Evolutionary conservation across 371 early-diverging fungal species (phyloP).

Genomic region (Mucor ambiguus): DNA sequence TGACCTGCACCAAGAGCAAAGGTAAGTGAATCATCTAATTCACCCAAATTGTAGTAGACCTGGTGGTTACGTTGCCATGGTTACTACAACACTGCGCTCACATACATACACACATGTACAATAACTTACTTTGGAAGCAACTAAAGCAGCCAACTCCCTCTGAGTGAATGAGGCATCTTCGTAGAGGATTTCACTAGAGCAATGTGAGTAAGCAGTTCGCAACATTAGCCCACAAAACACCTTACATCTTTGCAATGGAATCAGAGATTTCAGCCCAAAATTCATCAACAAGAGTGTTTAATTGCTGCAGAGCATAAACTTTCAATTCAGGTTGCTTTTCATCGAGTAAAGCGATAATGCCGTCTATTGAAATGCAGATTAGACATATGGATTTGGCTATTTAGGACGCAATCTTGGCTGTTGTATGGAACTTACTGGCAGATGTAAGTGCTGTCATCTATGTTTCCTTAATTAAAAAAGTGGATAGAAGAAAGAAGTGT

Average conservation of each 20-base stretch:
- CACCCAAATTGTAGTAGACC: constrained; percentile 94
- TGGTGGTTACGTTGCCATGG: constrained; percentile 20
- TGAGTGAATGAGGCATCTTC: constrained; percentile 87
- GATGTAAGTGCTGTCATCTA: constrained; percentile 52
- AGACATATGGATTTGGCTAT: too few species aligned
- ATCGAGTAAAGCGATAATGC: constrained; percentile 91
- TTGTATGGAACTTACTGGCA: constrained; percentile 41
- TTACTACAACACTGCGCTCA: neutral
- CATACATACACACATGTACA: too few species aligned
- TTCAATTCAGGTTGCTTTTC: constrained; percentile 91
- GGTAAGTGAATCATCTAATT: constrained; percentile 90
- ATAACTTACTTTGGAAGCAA: constrained; percentile 87
- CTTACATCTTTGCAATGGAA: constrained; percentile 89
- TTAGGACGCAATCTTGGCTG: too few species aligned
- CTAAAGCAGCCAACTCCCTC: constrained; percentile 90
- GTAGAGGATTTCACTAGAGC: constrained; percentile 83
- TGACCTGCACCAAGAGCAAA: constrained; percentile 96
- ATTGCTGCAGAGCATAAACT: constrained; percentile 87
- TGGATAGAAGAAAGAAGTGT: constrained; percentile 2
- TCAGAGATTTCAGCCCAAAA: constrained; percentile 99
- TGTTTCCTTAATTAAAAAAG: constrained; percentile 2
- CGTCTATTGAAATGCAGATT: constrained; percentile 57
- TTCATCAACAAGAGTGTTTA: constrained; percentile 86
- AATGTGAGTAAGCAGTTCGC: neutral
- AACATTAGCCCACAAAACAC: neutral